Evolutionary conservation across 2,329 filamentous ascomycete species (phyloP).

Genomic region (Beauveria sp.): DNA sequence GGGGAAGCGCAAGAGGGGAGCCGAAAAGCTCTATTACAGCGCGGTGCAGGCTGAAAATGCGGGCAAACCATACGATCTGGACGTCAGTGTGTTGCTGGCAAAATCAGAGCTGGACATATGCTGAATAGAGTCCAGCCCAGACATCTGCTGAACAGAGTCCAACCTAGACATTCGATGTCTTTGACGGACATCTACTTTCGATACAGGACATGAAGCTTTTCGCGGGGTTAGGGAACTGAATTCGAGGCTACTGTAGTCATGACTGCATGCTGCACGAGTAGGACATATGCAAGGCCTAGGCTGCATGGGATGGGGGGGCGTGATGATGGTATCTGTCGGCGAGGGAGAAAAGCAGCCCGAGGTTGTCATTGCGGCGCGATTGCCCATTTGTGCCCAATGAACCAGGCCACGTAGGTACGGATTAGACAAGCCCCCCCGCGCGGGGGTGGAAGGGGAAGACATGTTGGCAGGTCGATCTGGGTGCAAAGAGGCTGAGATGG

Average conservation of each 20-base stretch:
- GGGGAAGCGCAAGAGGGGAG: too few species aligned
- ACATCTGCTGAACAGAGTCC: too few species aligned
- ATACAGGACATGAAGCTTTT: not conserved
- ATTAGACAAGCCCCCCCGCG: not conserved
- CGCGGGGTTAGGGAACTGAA: not conserved
- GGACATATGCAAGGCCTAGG: not conserved
- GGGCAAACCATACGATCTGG: too few species aligned
- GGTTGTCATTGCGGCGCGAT: not conserved
- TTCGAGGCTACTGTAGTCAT: not conserved
- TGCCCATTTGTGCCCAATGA: conserved; percentile 9
- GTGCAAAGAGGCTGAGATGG: too few species aligned
- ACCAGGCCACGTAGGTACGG: conserved; percentile 4
- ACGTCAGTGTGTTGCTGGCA: too few species aligned
- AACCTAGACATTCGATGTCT: not conserved
- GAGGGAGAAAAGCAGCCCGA: conserved; percentile 3
- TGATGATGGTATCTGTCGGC: not conserved
- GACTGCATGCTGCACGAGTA: conserved; percentile 2
- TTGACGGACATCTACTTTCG: not conserved
- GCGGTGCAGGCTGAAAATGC: too few species aligned
- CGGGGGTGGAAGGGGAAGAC: not conserved
- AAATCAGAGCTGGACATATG: too few species aligned
- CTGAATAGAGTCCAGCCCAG: too few species aligned
- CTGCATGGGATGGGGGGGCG: not conserved
- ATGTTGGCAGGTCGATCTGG: not conserved
- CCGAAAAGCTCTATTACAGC: too few species aligned